Base-by-base conservation (phyloP, 805 yeast species). In the Kluyveromyces nonfermentans region DNA sequence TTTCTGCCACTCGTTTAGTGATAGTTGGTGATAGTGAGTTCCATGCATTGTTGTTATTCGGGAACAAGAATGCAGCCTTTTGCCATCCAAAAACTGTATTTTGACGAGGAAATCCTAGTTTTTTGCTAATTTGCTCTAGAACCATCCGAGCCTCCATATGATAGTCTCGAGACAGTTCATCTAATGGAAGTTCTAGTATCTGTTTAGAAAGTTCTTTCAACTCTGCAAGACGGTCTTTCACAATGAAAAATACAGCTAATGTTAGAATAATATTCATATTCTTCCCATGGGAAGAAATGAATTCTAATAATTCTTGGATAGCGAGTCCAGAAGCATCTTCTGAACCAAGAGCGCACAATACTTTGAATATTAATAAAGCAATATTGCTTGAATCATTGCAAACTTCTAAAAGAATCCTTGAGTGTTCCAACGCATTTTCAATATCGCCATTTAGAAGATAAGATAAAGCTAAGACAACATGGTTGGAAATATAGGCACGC, bases 261-360 rank as follows among this genome's bases (percentile, higher is more conserved):
- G 87, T 75, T 46, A 89, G 62, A 0, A 85, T 80, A 1, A 85
- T 77, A 19, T 77, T 55, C 37, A 86, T 63, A 2, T 88, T 77
- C 1, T 84, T 69, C 0, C 95, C 96, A 45, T 74, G 62, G 4
- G 65, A 68, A 47, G 75, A 81, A 34, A 88, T 76, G 52, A 72
- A 77, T 19, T 73, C 71, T 52, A 84, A 82, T 36, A 90, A 63
- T 60, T 87, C 95, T 53, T 88, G 96, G 38, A 85, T 56, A 0
- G 97, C 96, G 1, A 88, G 89, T 49, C 79, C 82, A 46, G 78
- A 80, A 1, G 93, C 78, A 5, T 84, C 93, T n/a, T 74, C 78
- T 0, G 78, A 74, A n/a, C 78, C 83, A 45, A 76, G 75, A 2
- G 86, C 85, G 66, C 82, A 83, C 40, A 93, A 68, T 0, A 89